Evolutionary conservation across 345 rosid species (phyloP), one percentile per base, ranked within the genome.

Genomic region (Viola odorata): DNA sequence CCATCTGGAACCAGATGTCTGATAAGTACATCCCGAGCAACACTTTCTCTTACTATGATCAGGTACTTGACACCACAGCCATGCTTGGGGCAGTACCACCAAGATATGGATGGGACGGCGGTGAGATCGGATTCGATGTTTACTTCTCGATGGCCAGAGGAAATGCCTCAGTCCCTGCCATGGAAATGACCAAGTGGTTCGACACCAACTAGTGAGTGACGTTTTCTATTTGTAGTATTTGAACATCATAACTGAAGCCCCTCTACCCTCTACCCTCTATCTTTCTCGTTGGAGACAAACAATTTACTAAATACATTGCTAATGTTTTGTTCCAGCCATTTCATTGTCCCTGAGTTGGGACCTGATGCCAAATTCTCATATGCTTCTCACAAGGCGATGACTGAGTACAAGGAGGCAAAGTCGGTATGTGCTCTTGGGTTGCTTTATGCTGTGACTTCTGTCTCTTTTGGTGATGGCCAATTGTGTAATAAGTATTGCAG

Each of bases 171-270:
- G 88, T 84, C 13, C 96, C 98, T 3, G 98, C 98, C 53, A 92
- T 92, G 98, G 98, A 92, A 73, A 92, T 92, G 98, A 92, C 98
- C 81, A 92, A 92, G 91, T 92, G 98, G 98, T 89, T 92, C 60
- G 98, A 92, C 81, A 92, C 98, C 82, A 92, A 92, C 91, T 92
- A 92, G 98, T 92, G 76, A 85, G 98, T 92, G 37, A 14, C 8
- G n/a, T 16, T 17, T 23, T 23, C 9, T 36, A 23, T 5, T 55
- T 36, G 12, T 44, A 44, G 7, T 3, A 10, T 3, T 37, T 23
- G 32, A 23, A 23, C 32, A 23, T 23, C 32, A 23, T 23, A 23
- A 23, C 32, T 1, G 32, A 23, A 23, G 32, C 2, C 32, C 32
- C 32, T 2, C 32, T 2, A 1, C 32, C 32, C 32, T 2, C 32